Evolutionary conservation across 257 asterid genomes (phyloP).

Genomic region (Capsicum pubescens): DNA sequence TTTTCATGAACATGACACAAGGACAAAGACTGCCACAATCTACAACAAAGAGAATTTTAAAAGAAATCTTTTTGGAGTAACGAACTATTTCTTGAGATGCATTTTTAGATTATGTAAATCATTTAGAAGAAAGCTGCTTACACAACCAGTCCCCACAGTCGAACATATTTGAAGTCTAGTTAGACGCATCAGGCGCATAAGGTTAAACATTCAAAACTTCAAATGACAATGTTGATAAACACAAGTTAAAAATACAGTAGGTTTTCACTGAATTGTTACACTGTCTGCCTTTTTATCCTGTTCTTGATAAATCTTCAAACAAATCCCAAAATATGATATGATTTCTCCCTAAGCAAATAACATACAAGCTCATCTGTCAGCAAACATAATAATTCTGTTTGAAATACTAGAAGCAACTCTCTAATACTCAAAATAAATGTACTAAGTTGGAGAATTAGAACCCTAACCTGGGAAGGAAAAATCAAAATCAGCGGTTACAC

Average conservation of each 20-base stretch:
- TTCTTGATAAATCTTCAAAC: background rate
- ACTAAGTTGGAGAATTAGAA: background rate
- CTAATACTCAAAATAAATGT: background rate
- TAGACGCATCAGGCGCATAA: background rate
- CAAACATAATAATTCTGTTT: background rate
- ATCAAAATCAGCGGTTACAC: conserved; percentile 58
- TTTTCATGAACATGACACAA: background rate
- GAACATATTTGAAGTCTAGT: background rate
- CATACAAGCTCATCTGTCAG: background rate
- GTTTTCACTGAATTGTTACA: background rate
- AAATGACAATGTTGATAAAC: background rate
- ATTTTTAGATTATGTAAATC: background rate
- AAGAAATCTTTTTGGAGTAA: background rate
- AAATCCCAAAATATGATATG: background rate
- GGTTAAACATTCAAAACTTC: background rate
- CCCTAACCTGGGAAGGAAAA: background rate
- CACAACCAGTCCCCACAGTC: background rate
- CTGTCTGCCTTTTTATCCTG: background rate
- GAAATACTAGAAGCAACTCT: conserved; percentile 8
- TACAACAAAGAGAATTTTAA: background rate
- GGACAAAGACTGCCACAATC: conserved; percentile 21
- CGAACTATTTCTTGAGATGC: background rate
- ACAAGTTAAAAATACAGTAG: background rate
- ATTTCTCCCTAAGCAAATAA: background rate
- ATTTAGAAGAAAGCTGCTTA: background rate